Evolutionary conservation across 2,329 filamentous ascomycete genomes (phyloP).

Genomic region (Ustulina deusta): DNA sequence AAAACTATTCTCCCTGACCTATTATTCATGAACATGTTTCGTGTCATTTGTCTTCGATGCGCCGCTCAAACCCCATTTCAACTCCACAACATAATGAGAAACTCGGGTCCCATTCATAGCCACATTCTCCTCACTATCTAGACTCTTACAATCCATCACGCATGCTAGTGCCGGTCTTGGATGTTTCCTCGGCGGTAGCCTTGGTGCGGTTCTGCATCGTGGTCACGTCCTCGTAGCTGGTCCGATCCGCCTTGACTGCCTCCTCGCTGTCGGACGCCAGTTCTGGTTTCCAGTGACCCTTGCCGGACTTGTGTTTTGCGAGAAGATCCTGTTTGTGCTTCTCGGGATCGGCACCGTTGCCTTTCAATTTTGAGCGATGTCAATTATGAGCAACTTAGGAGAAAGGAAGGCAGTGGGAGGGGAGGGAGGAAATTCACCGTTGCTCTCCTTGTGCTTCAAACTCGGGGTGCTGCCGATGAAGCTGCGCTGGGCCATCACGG

Average conservation of each 20-base stretch:
- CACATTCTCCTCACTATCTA: neutral
- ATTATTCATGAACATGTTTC: neutral
- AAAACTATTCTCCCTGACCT: neutral
- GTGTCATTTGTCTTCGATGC: neutral
- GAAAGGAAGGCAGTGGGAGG: neutral
- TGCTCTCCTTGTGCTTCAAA: conserved; percentile 48
- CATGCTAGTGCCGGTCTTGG: conserved; percentile 63
- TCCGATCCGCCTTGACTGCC: conserved; percentile 75
- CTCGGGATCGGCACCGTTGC: conserved; percentile 59
- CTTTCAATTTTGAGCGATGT: conserved; percentile 42
- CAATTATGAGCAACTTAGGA: conserved; percentile 44
- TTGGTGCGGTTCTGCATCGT: conserved; percentile 71
- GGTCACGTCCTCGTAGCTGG: conserved; percentile 56
- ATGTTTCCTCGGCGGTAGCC: conserved; percentile 61
- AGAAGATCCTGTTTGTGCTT: conserved; percentile 72
- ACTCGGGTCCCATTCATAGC: too few species aligned
- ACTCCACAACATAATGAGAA: too few species aligned
- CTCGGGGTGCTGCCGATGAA: conserved; percentile 44
- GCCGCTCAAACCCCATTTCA: neutral
- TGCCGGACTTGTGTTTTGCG: conserved; percentile 75
- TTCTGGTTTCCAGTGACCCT: conserved; percentile 80
- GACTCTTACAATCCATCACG: conserved; percentile 55
- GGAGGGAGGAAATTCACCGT: conserved; percentile 36
- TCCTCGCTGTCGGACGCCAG: conserved; percentile 85
- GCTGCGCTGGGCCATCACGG: conserved; percentile 40